phyloP scores from a whole-genome alignment of 2,329 filamentous ascomycete species.

The Drechslerella stenobrocha region DNA sequence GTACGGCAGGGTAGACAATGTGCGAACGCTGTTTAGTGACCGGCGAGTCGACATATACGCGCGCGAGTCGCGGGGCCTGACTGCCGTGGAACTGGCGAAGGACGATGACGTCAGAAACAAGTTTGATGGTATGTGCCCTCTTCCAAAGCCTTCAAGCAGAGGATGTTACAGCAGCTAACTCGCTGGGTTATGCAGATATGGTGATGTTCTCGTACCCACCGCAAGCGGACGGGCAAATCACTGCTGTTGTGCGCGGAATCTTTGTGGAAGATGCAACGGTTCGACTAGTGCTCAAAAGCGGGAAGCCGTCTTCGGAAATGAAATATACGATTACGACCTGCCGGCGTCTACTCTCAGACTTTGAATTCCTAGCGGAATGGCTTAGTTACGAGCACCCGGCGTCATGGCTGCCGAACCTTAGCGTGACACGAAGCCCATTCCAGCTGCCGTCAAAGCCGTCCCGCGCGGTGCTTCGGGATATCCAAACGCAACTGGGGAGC shows the following conservation, averaged over 20 bases:
- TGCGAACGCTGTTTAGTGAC: slow-evolving; percentile 83
- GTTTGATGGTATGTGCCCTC: slow-evolving; percentile 65
- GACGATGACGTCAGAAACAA: slow-evolving; percentile 96
- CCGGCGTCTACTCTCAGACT: slow-evolving; percentile 81
- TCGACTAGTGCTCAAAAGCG: slow-evolving; percentile 89
- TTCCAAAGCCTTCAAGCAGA: not conserved
- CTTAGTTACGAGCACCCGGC: slow-evolving; percentile 87
- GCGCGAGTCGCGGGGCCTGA: slow-evolving; percentile 82
- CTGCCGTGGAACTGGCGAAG: slow-evolving; percentile 93
- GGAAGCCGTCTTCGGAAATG: slow-evolving; percentile 76
- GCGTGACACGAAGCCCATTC: slow-evolving; percentile 80
- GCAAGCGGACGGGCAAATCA: slow-evolving; percentile 76
- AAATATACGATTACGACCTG: slow-evolving; percentile 89
- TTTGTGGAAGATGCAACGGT: slow-evolving; percentile 97
- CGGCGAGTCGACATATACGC: slow-evolving; percentile 81
- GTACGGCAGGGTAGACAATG: slow-evolving; percentile 92
- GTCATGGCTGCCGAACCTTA: slow-evolving; percentile 85
- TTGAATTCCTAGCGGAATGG: slow-evolving; percentile 83
- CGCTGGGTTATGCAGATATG: slow-evolving; percentile 65
- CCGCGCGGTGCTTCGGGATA: slow-evolving; percentile 79
- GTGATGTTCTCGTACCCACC: slow-evolving; percentile 76
- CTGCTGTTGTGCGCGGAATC: slow-evolving; percentile 89
- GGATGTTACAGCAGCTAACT: slow-evolving; percentile 2
- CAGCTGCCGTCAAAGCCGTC: slow-evolving; percentile 92
- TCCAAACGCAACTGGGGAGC: slow-evolving; percentile 81